Conservation (phyloP, 1,284 basidiomycete genomes). For the Microbotryomycetes sp. region DNA sequence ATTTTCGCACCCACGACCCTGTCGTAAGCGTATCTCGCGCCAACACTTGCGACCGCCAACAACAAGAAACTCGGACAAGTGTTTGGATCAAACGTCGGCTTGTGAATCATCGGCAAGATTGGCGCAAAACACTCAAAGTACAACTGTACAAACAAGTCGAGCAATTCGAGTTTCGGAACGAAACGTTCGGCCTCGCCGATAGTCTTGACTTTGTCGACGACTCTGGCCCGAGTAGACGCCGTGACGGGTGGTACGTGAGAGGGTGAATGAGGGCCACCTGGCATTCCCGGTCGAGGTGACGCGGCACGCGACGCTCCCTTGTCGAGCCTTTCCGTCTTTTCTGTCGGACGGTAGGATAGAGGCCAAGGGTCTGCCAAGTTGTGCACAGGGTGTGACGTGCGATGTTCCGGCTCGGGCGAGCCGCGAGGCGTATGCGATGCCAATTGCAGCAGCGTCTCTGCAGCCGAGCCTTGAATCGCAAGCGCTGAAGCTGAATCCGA, state of each 20-base stretch:
- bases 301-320: conserved; percentile 19
- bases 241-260: conserved; percentile 24
- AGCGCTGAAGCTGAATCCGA: background rate
- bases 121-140: conserved; percentile 25
- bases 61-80: conserved; percentile 26
- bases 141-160: conserved; percentile 29
- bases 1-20: conserved; percentile 23
- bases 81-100: conserved; percentile 30
- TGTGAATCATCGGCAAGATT: conserved; percentile 23
- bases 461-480: conserved; percentile 30
- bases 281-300: conserved; percentile 14
- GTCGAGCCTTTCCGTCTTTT: conserved; percentile 7
- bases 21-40: conserved; percentile 25
- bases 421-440: conserved; percentile 28
- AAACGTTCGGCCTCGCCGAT: conserved; percentile 21
- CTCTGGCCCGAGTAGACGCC: conserved; percentile 18
- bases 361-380: conserved; percentile 26
- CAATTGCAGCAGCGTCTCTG: conserved; percentile 33
- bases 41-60: conserved; percentile 24
- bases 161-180: conserved; percentile 23
- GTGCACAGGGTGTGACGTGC: conserved; percentile 18
- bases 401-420: conserved; percentile 27
- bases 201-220: conserved; percentile 23
- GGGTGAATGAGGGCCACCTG: background rate
- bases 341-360: conserved; percentile 28